These are phyloP conservation scores for Syncephalastrum monosporum DNA, from an alignment of 371 early-diverging fungal genomes.

Conservation along the genomic window DNA sequence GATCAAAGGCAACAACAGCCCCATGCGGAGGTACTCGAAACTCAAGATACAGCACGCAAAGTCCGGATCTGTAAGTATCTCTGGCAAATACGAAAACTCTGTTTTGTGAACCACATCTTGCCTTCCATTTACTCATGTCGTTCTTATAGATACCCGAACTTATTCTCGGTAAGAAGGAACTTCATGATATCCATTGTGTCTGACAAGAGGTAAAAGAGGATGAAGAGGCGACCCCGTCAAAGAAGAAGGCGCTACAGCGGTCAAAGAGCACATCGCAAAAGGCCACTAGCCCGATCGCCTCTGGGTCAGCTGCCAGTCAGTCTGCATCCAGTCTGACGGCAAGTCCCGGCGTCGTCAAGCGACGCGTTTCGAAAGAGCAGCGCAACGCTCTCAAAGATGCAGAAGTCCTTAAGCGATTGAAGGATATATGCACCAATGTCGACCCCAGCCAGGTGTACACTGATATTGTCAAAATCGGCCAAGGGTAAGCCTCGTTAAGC, in stretches of 20 bases:
- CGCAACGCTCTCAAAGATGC: conserved; percentile 42
- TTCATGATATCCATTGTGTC: too few species aligned
- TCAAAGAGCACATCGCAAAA: not conserved
- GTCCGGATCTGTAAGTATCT: conserved; percentile 1
- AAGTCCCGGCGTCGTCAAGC: conserved; percentile 18
- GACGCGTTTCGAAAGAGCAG: conserved; percentile 33
- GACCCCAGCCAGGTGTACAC: conserved; percentile 79
- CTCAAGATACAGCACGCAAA: conserved; percentile 9
- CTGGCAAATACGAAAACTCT: not conserved
- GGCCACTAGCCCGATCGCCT: not conserved
- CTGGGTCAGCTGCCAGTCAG: conserved; percentile 5
- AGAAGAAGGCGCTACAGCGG: too few species aligned
- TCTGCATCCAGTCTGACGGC: conserved; percentile 10
- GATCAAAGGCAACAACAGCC: conserved; percentile 13
- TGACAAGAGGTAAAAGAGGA: too few species aligned
- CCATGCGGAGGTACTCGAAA: conserved; percentile 15
- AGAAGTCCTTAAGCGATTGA: conserved; percentile 81
- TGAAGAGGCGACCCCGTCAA: too few species aligned
- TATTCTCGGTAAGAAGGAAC: conserved; percentile 3
- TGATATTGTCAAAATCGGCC: conserved; percentile 91
- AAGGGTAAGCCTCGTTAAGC: conserved; percentile 60
- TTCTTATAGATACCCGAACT: not conserved
- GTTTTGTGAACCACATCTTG: not conserved
- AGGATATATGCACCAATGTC: conserved; percentile 82
- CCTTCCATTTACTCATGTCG: too few species aligned